Percentiles rank a stretch among this genome's conserved stretches.
Conservation (phyloP, 768 basidiomycete genomes). For the Phlebiopsis gigantea region DNA sequence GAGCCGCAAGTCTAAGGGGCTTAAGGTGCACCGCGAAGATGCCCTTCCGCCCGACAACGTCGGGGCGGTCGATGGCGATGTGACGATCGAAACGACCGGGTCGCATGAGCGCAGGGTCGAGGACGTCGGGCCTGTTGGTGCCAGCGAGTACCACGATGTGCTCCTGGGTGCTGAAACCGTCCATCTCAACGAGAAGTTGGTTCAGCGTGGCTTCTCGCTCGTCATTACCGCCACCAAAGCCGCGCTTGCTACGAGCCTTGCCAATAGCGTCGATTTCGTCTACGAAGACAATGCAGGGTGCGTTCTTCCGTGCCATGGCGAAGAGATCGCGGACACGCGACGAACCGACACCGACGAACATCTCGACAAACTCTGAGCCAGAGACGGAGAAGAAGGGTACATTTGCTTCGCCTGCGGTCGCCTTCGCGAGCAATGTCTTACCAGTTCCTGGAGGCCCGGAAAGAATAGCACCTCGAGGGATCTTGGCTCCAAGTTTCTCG, state of each 20-base stretch:
- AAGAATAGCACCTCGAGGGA: slow-evolving; percentile 90
- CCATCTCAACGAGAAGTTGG: slow-evolving; percentile 98
- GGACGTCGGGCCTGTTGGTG: slow-evolving; percentile 94
- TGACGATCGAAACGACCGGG: slow-evolving; percentile 98
- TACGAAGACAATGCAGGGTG: slow-evolving; percentile 97
- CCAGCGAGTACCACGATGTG: slow-evolving; percentile 96
- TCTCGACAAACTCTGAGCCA: slow-evolving; percentile 98
- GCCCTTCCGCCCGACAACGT: slow-evolving; percentile 88
- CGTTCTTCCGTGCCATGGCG: slow-evolving; percentile 94
- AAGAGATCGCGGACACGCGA: slow-evolving; percentile 97
- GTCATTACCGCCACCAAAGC: slow-evolving; percentile 88
- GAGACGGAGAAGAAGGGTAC: slow-evolving; percentile 99
- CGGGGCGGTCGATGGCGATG: slow-evolving; percentile 91
- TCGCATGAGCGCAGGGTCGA: slow-evolving; percentile 92
- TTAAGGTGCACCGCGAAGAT: slow-evolving; percentile 91
- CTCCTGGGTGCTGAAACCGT: slow-evolving; percentile 96
- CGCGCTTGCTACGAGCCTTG: slow-evolving; percentile 77
- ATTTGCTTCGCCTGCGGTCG: slow-evolving; percentile 95
- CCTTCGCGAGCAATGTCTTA: slow-evolving; percentile 96
- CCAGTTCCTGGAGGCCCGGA: slow-evolving; percentile 97
- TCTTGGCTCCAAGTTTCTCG: slow-evolving; percentile 96
- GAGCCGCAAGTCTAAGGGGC: slow-evolving; percentile 66
- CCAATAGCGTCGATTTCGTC: slow-evolving; percentile 99
- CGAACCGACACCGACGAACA: slow-evolving; percentile 99
- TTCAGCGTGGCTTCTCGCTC: slow-evolving; percentile 97